phyloP scores from a whole-genome alignment of 495 filamentous ascomycete species.

The Cercophora sp. region DNA sequence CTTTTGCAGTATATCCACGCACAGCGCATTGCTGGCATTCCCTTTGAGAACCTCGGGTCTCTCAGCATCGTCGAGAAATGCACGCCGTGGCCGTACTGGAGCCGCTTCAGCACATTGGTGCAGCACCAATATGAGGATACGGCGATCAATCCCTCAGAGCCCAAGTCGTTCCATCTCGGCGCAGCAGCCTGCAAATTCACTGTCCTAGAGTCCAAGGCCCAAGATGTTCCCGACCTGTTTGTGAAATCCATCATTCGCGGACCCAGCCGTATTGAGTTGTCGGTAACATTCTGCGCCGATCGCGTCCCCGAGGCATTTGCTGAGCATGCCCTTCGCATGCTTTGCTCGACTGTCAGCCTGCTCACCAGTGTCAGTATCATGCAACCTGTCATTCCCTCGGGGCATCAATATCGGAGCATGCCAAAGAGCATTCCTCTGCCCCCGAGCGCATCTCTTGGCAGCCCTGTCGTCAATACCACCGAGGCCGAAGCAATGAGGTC shows the following conservation, averaged over 20 bases:
- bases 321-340: slow-evolving; percentile 38
- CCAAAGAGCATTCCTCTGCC: slow-evolving; percentile 36
- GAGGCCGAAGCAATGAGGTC: slow-evolving; percentile 12
- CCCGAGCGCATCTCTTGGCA: slow-evolving; percentile 16
- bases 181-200: slow-evolving; percentile 35
- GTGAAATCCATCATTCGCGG: slow-evolving; percentile 35
- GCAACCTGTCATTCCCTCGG: slow-evolving; percentile 36
- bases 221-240: slow-evolving; percentile 39
- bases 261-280: slow-evolving; percentile 30
- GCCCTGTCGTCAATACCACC: slow-evolving; percentile 17
- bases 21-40: slow-evolving; percentile 37
- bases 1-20: slow-evolving; percentile 39
- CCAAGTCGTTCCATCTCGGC: slow-evolving; percentile 39
- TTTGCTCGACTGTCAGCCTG: slow-evolving; percentile 36
- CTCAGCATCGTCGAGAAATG: slow-evolving; percentile 43
- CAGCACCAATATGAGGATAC: slow-evolving; percentile 40
- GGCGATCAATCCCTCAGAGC: slow-evolving; percentile 26
- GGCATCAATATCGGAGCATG: slow-evolving; percentile 31
- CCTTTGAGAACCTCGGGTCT: slow-evolving; percentile 41
- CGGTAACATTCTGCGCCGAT: slow-evolving; percentile 40
- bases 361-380: slow-evolving; percentile 40
- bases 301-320: slow-evolving; percentile 36
- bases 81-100: slow-evolving; percentile 48
- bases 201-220: slow-evolving; percentile 34
- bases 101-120: slow-evolving; percentile 42